phyloP scores from a whole-genome alignment of 306 rosid genomes.

The Amphicarpaea edgeworthii region DNA sequence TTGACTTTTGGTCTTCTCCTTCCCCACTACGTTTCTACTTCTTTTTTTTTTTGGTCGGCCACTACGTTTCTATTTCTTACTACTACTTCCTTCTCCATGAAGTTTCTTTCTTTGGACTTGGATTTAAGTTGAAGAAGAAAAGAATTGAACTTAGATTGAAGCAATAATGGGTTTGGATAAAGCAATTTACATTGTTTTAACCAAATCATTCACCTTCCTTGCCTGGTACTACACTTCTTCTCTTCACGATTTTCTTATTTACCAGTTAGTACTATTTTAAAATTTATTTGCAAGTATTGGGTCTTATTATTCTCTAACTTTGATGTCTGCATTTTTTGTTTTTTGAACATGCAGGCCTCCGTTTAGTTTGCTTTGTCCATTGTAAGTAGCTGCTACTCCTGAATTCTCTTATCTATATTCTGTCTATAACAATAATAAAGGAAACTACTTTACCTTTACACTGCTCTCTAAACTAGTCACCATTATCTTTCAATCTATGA shows the following conservation, averaged over 20 bases:
- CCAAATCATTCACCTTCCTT: constrained; percentile 49
- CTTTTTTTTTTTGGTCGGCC: too few relatives aligned
- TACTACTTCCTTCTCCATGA: too few relatives aligned
- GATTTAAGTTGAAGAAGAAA: constrained; percentile 8
- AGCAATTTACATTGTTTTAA: constrained; percentile 39
- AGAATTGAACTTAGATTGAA: constrained; percentile 4
- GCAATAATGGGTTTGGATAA: constrained; percentile 51
- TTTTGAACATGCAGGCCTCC: constrained; percentile 64
- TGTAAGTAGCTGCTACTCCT: constrained; percentile 52
- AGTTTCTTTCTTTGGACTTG: neutral
- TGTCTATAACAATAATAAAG: too few relatives aligned
- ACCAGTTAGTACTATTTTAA: too few relatives aligned
- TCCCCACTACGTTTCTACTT: too few relatives aligned
- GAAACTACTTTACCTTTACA: too few relatives aligned
- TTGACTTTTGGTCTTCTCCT: constrained; percentile 6
- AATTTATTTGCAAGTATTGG: neutral
- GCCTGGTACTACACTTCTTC: constrained; percentile 51
- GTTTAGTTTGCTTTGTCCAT: constrained; percentile 53
- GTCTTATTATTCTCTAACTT: neutral
- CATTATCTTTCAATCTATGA: too few relatives aligned
- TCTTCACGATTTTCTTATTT: neutral
- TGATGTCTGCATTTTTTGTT: neutral
- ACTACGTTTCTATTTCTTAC: too few relatives aligned
- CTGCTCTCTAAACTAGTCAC: too few relatives aligned
- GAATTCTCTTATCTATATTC: too few relatives aligned